Evolutionary conservation across 306 rosid species (phyloP), one percentile per base, ranked within the genome.

Genomic region (Cucumis cinereus): DNA sequence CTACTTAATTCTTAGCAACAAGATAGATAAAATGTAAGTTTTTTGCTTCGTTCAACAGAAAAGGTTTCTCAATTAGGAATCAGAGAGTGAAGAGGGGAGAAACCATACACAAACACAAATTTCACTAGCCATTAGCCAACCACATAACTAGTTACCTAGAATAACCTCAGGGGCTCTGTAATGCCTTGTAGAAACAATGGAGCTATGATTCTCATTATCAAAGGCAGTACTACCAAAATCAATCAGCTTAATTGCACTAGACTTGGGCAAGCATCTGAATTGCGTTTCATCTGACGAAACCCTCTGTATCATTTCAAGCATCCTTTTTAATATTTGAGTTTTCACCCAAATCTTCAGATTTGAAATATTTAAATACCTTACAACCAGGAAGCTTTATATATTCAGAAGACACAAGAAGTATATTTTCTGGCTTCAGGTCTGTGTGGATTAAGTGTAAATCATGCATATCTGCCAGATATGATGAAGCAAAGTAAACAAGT

Each of bases 221-320:
- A 70, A 87, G 75, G 91, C 93, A 79, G 98, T 80, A 89, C 98
- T 93, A 85, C 98, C 98, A 86, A 93, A 93, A 91, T 93, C 98
- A 87, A 93, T 93, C 93, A 93, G 96, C 96, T 93, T 93, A 91
- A 93, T 91, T 86, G 97, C 96, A 89, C 97, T 91, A 84, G 98
- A 93, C 93, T 91, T 93, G 87, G 98, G 98, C 92, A 93, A 91
- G 92, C 92, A 89, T 88, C 93, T 87, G 93, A 82, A 82, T 79
- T 89, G 90, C 76, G 38, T 85, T 83, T 86, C 97, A 81, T 87
- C 97, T 64, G 98, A 88, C 75, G 82, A 85, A 86, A 84, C 74
- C 86, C 88, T 91, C 98, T 93, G 98, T 91, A 89, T 85, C 90
- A 91, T 88, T 87, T 82, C 83, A 90, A 82, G 77, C 73, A 81